Percentiles rank a stretch among this genome's conserved stretches.
These are phyloP conservation scores for Harringtonia aguacate DNA, from an alignment of 2,329 filamentous ascomycete species.

Conservation along the genomic window DNA sequence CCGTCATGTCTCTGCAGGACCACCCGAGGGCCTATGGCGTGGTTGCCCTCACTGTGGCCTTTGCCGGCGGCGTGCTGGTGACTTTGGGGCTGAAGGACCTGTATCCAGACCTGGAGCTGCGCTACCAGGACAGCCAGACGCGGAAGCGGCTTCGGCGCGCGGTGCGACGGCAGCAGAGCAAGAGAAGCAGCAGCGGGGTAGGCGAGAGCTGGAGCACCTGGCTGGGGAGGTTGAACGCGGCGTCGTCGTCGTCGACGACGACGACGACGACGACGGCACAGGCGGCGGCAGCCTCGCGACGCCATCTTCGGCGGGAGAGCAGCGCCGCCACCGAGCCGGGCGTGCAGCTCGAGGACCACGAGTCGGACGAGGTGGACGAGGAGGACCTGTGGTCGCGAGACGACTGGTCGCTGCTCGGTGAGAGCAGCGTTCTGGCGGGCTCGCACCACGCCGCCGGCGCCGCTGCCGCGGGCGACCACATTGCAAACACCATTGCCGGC, in stretches of 20 bases:
- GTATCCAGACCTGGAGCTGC: constrained; percentile 61
- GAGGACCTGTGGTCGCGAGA: constrained; percentile 5
- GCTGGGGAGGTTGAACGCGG: too few species aligned
- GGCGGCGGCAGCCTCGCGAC: too few species aligned
- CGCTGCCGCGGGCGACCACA: constrained; percentile 15
- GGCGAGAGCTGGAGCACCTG: background rate
- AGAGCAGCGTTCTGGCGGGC: background rate
- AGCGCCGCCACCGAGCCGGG: constrained; percentile 33
- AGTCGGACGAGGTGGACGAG: constrained; percentile 21
- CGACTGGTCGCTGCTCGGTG: constrained; percentile 9
- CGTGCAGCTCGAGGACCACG: constrained; percentile 46
- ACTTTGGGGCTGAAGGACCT: constrained; percentile 72
- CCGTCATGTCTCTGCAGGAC: constrained; percentile 46
- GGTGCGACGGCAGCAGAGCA: background rate
- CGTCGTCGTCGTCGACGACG: too few species aligned
- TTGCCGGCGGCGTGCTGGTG: constrained; percentile 64
- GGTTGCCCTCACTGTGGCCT: constrained; percentile 59
- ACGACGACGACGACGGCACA: too few species aligned
- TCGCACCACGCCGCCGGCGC: background rate
- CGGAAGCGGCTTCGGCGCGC: constrained; percentile 6
- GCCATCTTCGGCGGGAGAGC: background rate
- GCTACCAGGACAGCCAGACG: constrained; percentile 34
- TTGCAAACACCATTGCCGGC: constrained; percentile 75
- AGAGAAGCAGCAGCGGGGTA: constrained; percentile 3
- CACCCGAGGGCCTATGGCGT: constrained; percentile 53